Conservation (phyloP, 805 yeast species). For the Wickerhamomyces bovis region DNA sequence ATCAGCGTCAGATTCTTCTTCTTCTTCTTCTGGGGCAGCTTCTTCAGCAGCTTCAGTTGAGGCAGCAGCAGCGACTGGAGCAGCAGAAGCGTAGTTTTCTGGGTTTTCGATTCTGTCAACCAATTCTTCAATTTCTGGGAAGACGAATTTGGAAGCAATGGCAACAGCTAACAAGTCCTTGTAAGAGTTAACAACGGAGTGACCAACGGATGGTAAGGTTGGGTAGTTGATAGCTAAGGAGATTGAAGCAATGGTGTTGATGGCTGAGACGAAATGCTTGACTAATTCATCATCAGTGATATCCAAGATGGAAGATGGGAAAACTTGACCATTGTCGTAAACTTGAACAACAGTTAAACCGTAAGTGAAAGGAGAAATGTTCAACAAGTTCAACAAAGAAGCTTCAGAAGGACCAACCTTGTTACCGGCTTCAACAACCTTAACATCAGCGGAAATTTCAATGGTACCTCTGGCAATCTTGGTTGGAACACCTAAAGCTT, state of each 20-base stretch:
- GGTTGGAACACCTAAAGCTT: conserved; percentile 99
- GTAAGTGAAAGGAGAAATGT: conserved; percentile 99
- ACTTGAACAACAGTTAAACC: conserved; percentile 97
- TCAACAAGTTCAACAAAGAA: conserved; percentile 95
- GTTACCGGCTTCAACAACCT: conserved; percentile 80
- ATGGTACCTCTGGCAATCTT: conserved; percentile 99
- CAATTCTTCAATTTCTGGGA: conserved; percentile 98
- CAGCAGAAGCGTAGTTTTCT: conserved; percentile 99
- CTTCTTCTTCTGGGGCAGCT: conserved; percentile 70
- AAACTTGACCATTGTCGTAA: conserved; percentile 97
- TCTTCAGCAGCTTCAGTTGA: conserved; percentile 62
- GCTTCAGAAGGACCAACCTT: conserved; percentile 99
- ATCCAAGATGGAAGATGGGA: conserved; percentile 95
- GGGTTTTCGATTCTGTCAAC: conserved; percentile 99
- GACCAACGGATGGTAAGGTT: conserved; percentile 98
- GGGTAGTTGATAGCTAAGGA: conserved; percentile 99
- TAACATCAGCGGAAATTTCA: conserved; percentile 96
- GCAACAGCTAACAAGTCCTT: conserved; percentile 97
- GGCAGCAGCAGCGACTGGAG: conserved; percentile 92
- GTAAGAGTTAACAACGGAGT: conserved; percentile 98
- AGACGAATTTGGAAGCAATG: conserved; percentile 97
- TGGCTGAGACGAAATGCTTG: conserved; percentile 85
- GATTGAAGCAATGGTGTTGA: conserved; percentile 89
- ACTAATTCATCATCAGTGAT: conserved; percentile 97
- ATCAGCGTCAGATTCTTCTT: conserved; percentile 65